Conservation (phyloP, 1,284 basidiomycete species). For the Fistulinella staudtii region DNA sequence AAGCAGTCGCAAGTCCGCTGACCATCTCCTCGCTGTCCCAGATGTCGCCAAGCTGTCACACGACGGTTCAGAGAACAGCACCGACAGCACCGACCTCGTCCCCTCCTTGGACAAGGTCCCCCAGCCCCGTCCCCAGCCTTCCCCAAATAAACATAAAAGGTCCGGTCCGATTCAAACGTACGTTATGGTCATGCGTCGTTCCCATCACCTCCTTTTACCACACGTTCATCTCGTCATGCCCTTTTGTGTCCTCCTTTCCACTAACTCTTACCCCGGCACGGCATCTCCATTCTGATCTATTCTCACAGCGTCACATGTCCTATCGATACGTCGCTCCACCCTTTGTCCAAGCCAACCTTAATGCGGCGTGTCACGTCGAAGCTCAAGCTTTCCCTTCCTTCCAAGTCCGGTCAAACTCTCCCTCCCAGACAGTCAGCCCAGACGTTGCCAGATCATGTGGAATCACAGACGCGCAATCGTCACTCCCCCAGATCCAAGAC, state of each 20-base stretch:
- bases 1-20: slow-evolving; percentile 2
- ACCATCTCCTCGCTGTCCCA: too few relatives aligned
- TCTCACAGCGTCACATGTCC: slow-evolving; percentile 2
- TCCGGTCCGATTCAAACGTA: slow-evolving; percentile 14
- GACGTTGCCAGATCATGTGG: slow-evolving; percentile 6
- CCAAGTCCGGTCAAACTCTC: not conserved
- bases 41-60: too few relatives aligned
- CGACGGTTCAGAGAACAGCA: too few relatives aligned
- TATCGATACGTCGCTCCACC: too few relatives aligned
- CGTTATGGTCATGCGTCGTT: slow-evolving; percentile 3
- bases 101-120: slow-evolving; percentile 1
- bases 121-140: too few relatives aligned
- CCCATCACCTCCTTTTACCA: too few relatives aligned
- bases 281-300: slow-evolving; percentile 13
- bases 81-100: too few relatives aligned
- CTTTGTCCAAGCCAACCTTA: slow-evolving; percentile 20
- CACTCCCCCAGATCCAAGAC: slow-evolving; percentile 4
- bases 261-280: too few relatives aligned
- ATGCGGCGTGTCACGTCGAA: slow-evolving; percentile 32
- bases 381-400: slow-evolving; percentile 22
- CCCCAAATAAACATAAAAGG: slow-evolving; percentile 3
- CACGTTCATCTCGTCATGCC: slow-evolving; percentile 10
- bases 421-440: slow-evolving; percentile 16
- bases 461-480: not conserved
- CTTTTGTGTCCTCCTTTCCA: not conserved